Percentiles rank a stretch among this genome's conserved stretches.
Conservation (phyloP, 1,139 yeast genomes). For the Taphrina confusa region DNA sequence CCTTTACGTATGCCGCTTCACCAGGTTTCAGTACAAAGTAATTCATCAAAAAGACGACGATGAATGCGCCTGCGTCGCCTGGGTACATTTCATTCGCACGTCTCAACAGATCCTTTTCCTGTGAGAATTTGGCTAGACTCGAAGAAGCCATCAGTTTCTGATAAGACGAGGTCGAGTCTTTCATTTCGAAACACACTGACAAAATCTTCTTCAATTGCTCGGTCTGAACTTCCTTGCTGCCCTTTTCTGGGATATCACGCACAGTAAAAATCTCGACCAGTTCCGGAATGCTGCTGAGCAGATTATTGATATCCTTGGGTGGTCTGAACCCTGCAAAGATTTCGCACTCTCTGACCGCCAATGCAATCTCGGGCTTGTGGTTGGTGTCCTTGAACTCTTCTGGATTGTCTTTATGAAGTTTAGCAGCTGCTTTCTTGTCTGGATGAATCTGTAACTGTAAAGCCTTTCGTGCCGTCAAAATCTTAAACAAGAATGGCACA, state of each 20-base stretch:
- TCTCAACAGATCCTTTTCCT: conserved; percentile 56
- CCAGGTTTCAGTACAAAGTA: conserved; percentile 83
- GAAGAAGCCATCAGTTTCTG: conserved; percentile 4
- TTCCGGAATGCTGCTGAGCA: conserved; percentile 73
- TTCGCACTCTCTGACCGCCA: conserved; percentile 92
- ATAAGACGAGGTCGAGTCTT: conserved; percentile 8
- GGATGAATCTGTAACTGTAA: conserved; percentile 97
- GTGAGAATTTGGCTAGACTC: not conserved
- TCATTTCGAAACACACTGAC: conserved; percentile 12
- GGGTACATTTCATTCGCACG: conserved; percentile 88
- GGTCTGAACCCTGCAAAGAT: conserved; percentile 99
- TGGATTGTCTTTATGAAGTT: conserved; percentile 79
- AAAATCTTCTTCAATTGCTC: conserved; percentile 5
- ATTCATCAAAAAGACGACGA: conserved; percentile 78
- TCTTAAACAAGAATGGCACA: conserved; percentile 89
- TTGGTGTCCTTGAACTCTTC: conserved; percentile 77
- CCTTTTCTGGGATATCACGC: conserved; percentile 48
- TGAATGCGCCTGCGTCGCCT: conserved; percentile 86
- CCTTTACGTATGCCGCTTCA: conserved; percentile 94
- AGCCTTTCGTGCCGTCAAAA: conserved; percentile 86
- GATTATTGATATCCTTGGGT: conserved; percentile 66
- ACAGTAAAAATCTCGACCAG: conserved; percentile 68
- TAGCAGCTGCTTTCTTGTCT: conserved; percentile 77
- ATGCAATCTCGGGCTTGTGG: conserved; percentile 99
- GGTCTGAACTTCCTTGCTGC: conserved; percentile 41